Evolutionary conservation across 164 flowering plant species (phyloP), one percentile per base, ranked within the genome.

Genomic region (Liquidambar formosana): DNA sequence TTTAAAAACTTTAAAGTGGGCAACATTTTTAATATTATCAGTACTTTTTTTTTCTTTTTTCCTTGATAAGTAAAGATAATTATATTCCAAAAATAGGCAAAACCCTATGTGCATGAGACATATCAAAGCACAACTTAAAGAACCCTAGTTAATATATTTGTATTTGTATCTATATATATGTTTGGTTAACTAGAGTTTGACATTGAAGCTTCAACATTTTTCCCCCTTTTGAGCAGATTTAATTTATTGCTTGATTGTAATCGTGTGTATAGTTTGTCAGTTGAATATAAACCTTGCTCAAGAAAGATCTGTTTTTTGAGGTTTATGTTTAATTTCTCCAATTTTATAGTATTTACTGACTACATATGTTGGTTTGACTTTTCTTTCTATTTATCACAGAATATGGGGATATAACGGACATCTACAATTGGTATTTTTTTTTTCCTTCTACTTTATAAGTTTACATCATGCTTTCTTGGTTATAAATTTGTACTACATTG

Each of bases 361-460:
- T 28, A 19, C 0, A 16, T 12, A 27, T 18, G 16, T 43, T 52
- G 54, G 26, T 63, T 74, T 10, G 13, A 28, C 19, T 48, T 21
- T 60, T 70, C 51, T 51, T 21, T 71, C 46, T 70, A 38, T 26
- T 69, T 69, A 57, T 69, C 76, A 78, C 97, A 94, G 99, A 94
- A 81, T 94, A 89, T 80, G 99, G 99, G 71, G 96, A 91, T 73
- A 85, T 89, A 70, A 92, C 99, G 3, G 85, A 91, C 81, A 89
- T 94, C 43, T 94, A 94, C 78, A 92, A 79, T 86, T 94, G 99
- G 99, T 94, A 89, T 73, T 52, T 73, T 52, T 66, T 70, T 33
- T 57, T 54, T 69, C 67, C 13, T 57, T 15, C 23, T 23, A 6
- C 63, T 22, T 45, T 28, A 5, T 44, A 28, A 11, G 15, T 8